A percentile compares a stretch with the other conserved stretches of the same genome.
phyloP scores from a whole-genome alignment of 345 rosid species.

The Gossypium ekmanianum region DNA sequence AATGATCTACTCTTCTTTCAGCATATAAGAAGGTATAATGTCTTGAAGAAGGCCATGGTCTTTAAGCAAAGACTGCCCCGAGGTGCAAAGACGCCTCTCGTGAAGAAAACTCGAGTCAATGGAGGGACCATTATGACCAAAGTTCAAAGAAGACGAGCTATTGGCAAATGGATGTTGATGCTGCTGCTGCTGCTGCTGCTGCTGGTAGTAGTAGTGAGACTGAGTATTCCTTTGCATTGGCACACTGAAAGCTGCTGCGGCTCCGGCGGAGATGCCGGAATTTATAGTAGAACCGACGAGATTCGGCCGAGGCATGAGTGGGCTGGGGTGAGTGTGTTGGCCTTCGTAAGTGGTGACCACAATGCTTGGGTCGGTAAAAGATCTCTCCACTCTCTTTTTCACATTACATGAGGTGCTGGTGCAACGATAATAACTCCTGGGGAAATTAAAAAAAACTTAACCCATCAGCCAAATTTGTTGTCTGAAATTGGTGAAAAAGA shows the following conservation, averaged over 20 bases:
- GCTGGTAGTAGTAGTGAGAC: slow-evolving; percentile 33
- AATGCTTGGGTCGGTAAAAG: slow-evolving; percentile 61
- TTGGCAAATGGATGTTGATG: slow-evolving; percentile 35
- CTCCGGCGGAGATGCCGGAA: slow-evolving; percentile 23
- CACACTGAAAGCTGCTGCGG: slow-evolving; percentile 26
- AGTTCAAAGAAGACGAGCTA: slow-evolving; percentile 29
- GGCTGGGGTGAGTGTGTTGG: slow-evolving; percentile 84
- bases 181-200: slow-evolving; percentile 35
- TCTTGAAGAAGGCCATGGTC: slow-evolving; percentile 90
- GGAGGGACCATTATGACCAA: slow-evolving; percentile 26
- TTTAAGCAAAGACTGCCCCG: slow-evolving; percentile 24
- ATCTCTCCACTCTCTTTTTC: slow-evolving; percentile 92
- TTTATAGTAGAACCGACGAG: slow-evolving; percentile 30
- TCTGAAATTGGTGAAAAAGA: neutral
- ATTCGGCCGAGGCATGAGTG: slow-evolving; percentile 49
- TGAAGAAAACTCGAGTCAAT: slow-evolving; percentile 17
- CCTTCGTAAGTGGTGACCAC: slow-evolving; percentile 96
- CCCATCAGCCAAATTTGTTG: slow-evolving; percentile 3
- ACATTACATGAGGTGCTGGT: slow-evolving; percentile 85
- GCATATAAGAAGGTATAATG: slow-evolving; percentile 62
- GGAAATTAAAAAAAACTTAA: slow-evolving; percentile 11
- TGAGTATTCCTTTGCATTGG: slow-evolving; percentile 29
- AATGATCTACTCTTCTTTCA: slow-evolving; percentile 51
- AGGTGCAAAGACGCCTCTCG: slow-evolving; percentile 35
- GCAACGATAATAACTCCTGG: slow-evolving; percentile 98